These are phyloP conservation scores for Sonneratia alba DNA, from an alignment of 345 rosid genomes.

Conservation along the genomic window DNA sequence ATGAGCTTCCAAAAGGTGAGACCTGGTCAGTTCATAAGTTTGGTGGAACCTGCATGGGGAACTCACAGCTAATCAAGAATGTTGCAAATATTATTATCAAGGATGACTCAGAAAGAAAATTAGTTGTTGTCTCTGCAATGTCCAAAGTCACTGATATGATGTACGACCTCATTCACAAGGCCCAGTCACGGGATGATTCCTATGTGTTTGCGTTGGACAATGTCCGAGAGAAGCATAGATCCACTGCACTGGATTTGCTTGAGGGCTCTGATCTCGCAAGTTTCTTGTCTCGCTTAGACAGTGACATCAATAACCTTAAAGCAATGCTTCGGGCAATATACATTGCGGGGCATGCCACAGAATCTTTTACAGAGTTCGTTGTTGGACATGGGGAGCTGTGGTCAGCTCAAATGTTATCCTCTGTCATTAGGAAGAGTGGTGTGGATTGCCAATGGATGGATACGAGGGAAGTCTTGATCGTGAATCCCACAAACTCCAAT, in stretches of 20 bases:
- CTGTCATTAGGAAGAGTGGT: slow-evolving; percentile 74
- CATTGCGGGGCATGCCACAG: slow-evolving; percentile 95
- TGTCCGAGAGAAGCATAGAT: slow-evolving; percentile 67
- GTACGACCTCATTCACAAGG: slow-evolving; percentile 81
- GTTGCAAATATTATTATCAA: slow-evolving; percentile 60
- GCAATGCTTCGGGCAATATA: slow-evolving; percentile 98
- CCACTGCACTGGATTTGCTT: slow-evolving; percentile 71
- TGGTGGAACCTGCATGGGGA: slow-evolving; percentile 98
- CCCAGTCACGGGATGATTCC: slow-evolving; percentile 78
- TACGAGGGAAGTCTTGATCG: slow-evolving; percentile 89
- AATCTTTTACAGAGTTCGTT: slow-evolving; percentile 91
- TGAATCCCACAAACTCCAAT: slow-evolving; percentile 77
- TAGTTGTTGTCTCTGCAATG: slow-evolving; percentile 93
- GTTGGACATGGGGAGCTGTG: slow-evolving; percentile 96
- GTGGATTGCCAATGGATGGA: slow-evolving; percentile 92
- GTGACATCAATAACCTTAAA: slow-evolving; percentile 71
- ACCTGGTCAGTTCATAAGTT: slow-evolving; percentile 93
- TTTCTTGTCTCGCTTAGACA: slow-evolving; percentile 65
- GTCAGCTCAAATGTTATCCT: slow-evolving; percentile 89
- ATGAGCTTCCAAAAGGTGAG: slow-evolving; percentile 51
- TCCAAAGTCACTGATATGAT: slow-evolving; percentile 99
- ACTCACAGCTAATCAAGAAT: slow-evolving; percentile 71
- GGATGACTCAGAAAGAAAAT: slow-evolving; percentile 65
- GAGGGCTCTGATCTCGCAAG: slow-evolving; percentile 70
- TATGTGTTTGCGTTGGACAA: slow-evolving; percentile 65